These are phyloP conservation scores for Apiotrichum porosum DNA, from an alignment of 1,284 basidiomycete genomes.

Conservation along the genomic window DNA sequence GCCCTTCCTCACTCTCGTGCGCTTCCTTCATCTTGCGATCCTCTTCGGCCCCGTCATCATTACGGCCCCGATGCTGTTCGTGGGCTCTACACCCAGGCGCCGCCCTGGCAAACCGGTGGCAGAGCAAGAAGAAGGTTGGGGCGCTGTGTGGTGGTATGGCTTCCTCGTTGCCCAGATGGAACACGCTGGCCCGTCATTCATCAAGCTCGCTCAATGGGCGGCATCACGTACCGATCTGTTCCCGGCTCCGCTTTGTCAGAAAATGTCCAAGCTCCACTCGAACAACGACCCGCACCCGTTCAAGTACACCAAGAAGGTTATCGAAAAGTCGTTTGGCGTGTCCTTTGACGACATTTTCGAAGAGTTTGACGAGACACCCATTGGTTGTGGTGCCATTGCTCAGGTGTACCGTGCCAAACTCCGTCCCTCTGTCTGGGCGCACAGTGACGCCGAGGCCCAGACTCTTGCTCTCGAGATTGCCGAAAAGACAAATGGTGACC, in stretches of 20 bases:
- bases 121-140: slow-evolving; percentile 66
- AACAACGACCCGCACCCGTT: slow-evolving; percentile 80
- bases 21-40: slow-evolving; percentile 77
- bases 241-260: slow-evolving; percentile 81
- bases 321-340: slow-evolving; percentile 77
- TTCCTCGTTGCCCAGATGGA: slow-evolving; percentile 88
- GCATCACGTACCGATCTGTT: slow-evolving; percentile 93
- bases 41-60: slow-evolving; percentile 87
- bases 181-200: slow-evolving; percentile 91
- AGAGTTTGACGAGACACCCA: slow-evolving; percentile 77
- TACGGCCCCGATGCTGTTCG: slow-evolving; percentile 74
- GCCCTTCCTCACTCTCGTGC: slow-evolving; percentile 73
- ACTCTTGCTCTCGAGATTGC: slow-evolving; percentile 44
- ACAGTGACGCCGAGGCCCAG: slow-evolving; percentile 21
- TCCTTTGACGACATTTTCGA: slow-evolving; percentile 88
- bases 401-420: slow-evolving; percentile 89
- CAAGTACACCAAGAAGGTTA: slow-evolving; percentile 71
- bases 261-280: slow-evolving; percentile 83
- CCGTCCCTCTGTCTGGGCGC: slow-evolving; percentile 72
- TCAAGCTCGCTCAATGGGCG: slow-evolving; percentile 99
- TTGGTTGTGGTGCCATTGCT: slow-evolving; percentile 96
- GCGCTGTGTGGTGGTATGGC: slow-evolving; percentile 92
- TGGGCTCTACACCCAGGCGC: slow-evolving; percentile 57
- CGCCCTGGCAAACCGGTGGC: slow-evolving; percentile 41
- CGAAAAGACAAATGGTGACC: slow-evolving; percentile 12